Percentiles rank a stretch among this genome's conserved stretches.
Evolutionary conservation across 768 basidiomycete species (phyloP).

Genomic region (Saitozyma sp.): DNA sequence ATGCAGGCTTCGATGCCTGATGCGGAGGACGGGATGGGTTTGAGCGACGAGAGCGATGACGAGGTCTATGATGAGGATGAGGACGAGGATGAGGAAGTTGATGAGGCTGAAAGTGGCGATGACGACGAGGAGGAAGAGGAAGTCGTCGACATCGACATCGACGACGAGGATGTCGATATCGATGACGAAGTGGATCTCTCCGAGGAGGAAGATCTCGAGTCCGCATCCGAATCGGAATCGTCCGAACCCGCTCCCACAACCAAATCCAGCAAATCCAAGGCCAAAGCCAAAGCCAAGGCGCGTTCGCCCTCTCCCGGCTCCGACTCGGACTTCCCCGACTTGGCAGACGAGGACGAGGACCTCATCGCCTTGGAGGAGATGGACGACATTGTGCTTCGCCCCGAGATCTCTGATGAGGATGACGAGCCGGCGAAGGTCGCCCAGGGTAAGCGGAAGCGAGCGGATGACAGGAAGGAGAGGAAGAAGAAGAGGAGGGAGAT

Average conservation of each 20-base stretch:
- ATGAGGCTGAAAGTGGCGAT: slow-evolving; percentile 15
- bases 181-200: slow-evolving; percentile 14
- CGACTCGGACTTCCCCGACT: slow-evolving; percentile 6
- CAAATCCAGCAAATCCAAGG: slow-evolving; percentile 42
- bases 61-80: slow-evolving; percentile 27
- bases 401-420: slow-evolving; percentile 38
- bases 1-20: slow-evolving; percentile 86
- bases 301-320: neutral
- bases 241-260: slow-evolving; percentile 32
- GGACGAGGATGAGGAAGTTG: slow-evolving; percentile 39
- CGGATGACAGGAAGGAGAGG: slow-evolving; percentile 52
- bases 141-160: slow-evolving; percentile 16
- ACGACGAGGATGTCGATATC: slow-evolving; percentile 17
- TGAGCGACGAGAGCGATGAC: slow-evolving; percentile 36
- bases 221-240: slow-evolving; percentile 15
- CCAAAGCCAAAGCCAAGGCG: slow-evolving; percentile 7
- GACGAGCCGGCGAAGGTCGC: slow-evolving; percentile 54
- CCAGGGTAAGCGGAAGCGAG: slow-evolving; percentile 55
- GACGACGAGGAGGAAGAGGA: slow-evolving; percentile 40
- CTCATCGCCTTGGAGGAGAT: slow-evolving; percentile 44
- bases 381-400: slow-evolving; percentile 42
- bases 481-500: slow-evolving; percentile 66
- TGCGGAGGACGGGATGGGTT: slow-evolving; percentile 52
- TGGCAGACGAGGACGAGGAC: slow-evolving; percentile 39
- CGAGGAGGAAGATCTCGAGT: slow-evolving; percentile 13